These are phyloP conservation scores for Sarocladiaceae sp. DNA, from an alignment of 2,329 filamentous ascomycete species.

Conservation along the genomic window DNA sequence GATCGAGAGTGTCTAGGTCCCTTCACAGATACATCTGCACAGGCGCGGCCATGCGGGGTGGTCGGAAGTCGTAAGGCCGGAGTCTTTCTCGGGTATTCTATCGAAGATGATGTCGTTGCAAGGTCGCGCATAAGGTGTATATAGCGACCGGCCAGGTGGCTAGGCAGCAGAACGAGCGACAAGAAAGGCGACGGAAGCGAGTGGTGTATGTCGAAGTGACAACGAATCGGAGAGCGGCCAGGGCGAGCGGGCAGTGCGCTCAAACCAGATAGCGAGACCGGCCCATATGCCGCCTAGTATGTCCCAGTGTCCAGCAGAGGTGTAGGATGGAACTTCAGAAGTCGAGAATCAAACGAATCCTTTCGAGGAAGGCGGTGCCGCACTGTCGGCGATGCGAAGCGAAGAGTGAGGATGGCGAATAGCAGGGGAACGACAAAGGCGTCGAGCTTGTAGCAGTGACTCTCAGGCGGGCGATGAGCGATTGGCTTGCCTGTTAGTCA, in stretches of 20 bases:
- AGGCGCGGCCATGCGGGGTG: constrained; percentile 3
- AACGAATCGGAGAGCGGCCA: not conserved
- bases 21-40: constrained; percentile 15
- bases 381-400: not conserved
- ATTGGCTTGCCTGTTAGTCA: constrained; percentile 8
- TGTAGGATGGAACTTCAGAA: not conserved
- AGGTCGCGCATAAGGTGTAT: too few species aligned
- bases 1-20: not conserved
- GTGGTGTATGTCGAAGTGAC: too few species aligned
- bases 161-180: constrained; percentile 4
- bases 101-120: too few species aligned
- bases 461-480: not conserved
- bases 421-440: not conserved
- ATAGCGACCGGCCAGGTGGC: not conserved
- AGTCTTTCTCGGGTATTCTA: too few species aligned
- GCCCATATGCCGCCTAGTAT: not conserved
- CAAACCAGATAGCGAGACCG: not conserved
- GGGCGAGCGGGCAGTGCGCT: not conserved
- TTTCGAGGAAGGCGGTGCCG: not conserved
- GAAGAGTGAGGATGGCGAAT: not conserved
- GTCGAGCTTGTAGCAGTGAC: constrained; percentile 4
- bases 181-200: not conserved
- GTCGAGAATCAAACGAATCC: not conserved
- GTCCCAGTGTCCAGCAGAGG: not conserved
- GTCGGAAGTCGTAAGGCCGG: not conserved